Base-by-base conservation (phyloP, 2,329 filamentous ascomycete species). In the Pestalotiopsis fici region DNA sequence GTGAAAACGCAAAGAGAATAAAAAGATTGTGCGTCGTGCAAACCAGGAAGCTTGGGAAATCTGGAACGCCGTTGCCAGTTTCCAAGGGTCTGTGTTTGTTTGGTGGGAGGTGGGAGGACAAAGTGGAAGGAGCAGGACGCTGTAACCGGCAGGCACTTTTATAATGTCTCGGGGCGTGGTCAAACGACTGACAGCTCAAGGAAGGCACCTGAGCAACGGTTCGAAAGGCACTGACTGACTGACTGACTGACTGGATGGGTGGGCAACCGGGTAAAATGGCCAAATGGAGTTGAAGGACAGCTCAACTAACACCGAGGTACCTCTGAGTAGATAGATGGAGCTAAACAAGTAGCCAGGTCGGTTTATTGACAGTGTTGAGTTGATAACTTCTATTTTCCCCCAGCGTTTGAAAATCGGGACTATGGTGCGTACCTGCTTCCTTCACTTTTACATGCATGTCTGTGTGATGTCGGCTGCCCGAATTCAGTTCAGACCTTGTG, bases 151-250 rank as follows among this genome's bases (percentile, higher is more conserved):
- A 23, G 28, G 25, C 57, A 60, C 23, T 55, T 39, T 66, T 62
- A 55, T 55, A 66, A 60, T 66, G 57, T 61, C 65, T 66, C 57
- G 57, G 43, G 18, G 27, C 12, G 56, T 21, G 35, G 15, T 21
- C 11, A 21, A 60, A 25, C 47, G 43, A 18, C 35, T 28, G 39
- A 37, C 21, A 47, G 39, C 28, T 60, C 18, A 35, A 35, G 31
- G 31, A 54, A 25, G 7, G 31, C 18, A 3, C 54, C 47, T 62
- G 59, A 65, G 69, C 64, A 27, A 57, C 13, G 11, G 23, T 5
- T 27, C 27, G n/a, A 27, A n/a, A 23, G 12, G 65, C 72, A 71
- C 73, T 71, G 71, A 74, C 71, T 27, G 72, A 72, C 72, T 64
- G 69, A 68, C 66, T 63, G 65, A 66, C 73, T 35, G 31, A 11